Percentiles rank a stretch among this genome's conserved stretches.
phyloP scores from a whole-genome alignment of 306 rosid genomes.

The Arachis stenosperma region DNA sequence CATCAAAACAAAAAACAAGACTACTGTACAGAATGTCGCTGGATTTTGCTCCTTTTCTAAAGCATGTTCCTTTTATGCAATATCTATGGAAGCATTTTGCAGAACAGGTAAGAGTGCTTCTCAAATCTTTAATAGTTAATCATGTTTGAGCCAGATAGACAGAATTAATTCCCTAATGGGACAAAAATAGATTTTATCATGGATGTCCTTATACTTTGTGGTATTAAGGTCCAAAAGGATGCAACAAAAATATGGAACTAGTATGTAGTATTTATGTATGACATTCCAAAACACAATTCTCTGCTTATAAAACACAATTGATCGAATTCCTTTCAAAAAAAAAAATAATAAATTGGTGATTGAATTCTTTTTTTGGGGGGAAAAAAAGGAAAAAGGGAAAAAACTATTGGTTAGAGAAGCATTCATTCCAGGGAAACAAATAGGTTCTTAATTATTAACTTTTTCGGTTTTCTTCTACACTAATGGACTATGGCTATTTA shows the following conservation, averaged over 20 bases:
- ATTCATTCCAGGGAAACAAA: not conserved
- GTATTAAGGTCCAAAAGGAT: not conserved
- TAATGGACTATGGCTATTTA: not conserved
- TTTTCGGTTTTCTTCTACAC: not conserved
- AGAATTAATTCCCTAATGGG: no score
- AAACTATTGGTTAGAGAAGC: not conserved
- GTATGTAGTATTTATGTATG: not conserved
- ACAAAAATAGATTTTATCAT: not conserved
- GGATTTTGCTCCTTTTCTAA: slow-evolving; percentile 85
- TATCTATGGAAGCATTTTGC: slow-evolving; percentile 87
- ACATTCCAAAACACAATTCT: not conserved
- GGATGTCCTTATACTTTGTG: not conserved
- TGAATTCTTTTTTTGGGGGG: no score
- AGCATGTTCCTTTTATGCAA: slow-evolving; percentile 80
- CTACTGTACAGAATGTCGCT: slow-evolving; percentile 89
- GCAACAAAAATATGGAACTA: not conserved
- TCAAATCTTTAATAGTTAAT: not conserved
- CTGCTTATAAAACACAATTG: not conserved
- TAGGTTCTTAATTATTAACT: no score
- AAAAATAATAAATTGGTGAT: no score
- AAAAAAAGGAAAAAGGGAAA: no score
- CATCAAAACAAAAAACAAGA: slow-evolving; percentile 80
- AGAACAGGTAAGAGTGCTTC: slow-evolving; percentile 62
- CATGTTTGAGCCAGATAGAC: no score
- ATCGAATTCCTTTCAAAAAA: not conserved